Conservation (phyloP, 805 yeast genomes). For the Candida andamanensis region DNA sequence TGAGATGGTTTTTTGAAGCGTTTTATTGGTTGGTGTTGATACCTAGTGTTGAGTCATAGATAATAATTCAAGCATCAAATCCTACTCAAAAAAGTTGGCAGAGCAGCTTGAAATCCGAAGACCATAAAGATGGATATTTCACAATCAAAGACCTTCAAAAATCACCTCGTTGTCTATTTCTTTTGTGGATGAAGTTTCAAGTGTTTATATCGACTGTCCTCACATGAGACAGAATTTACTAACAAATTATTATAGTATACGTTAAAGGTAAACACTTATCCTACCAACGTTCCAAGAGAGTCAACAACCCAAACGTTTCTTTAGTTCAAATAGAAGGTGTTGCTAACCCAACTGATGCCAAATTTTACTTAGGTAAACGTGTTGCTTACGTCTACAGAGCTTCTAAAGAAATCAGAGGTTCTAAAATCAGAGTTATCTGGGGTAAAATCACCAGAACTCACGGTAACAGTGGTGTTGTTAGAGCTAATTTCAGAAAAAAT, state of each 20-base stretch:
- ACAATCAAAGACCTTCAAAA: too few relatives aligned
- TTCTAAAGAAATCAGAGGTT: conserved; percentile 94
- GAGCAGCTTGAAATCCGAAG: too few relatives aligned
- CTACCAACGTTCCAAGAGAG: conserved; percentile 99
- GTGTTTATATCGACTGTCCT: too few relatives aligned
- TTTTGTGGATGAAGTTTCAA: too few relatives aligned
- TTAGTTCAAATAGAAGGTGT: conserved; percentile 98
- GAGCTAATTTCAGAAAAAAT: conserved; percentile 99
- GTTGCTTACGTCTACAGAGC: conserved; percentile 99
- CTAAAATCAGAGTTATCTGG: conserved; percentile 99
- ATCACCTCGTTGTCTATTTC: too few relatives aligned
- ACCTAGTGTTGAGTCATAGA: too few relatives aligned
- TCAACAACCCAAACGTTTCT: conserved; percentile 97
- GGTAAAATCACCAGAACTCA: conserved; percentile 98
- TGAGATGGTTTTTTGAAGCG: too few relatives aligned
- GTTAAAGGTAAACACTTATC: conserved; percentile 99
- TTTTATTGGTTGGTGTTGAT: too few relatives aligned
- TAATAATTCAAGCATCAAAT: too few relatives aligned
- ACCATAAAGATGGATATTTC: too few relatives aligned
- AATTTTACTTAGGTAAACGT: conserved; percentile 99
- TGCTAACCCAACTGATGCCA: conserved; percentile 84
- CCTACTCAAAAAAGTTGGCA: too few relatives aligned
- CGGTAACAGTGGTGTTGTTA: conserved; percentile 97
- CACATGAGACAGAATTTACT: too few relatives aligned
- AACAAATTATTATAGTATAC: conserved; percentile 66